phyloP scores from a whole-genome alignment of 2,329 filamentous ascomycete species.

The Apiospora pterosperma region DNA sequence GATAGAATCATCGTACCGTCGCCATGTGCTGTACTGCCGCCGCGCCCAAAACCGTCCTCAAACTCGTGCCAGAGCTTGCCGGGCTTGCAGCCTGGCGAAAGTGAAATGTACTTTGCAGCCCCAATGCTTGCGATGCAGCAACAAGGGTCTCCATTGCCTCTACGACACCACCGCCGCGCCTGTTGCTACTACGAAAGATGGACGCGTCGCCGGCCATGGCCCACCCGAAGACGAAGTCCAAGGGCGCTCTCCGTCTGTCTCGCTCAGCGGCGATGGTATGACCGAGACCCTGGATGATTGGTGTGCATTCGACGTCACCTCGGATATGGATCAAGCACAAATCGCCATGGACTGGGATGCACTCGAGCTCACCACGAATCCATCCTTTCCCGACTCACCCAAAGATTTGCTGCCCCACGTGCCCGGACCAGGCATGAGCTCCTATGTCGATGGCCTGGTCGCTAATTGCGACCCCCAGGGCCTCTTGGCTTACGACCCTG shows the following conservation, averaged over 20 bases:
- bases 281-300: background rate
- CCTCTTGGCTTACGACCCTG: no score
- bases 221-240: background rate
- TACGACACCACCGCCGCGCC: constrained; percentile 12
- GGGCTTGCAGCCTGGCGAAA: constrained; percentile 18
- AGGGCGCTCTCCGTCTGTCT: background rate
- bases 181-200: background rate
- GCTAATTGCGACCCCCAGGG: background rate
- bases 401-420: background rate
- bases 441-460: background rate
- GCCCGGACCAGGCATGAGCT: background rate
- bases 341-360: background rate
- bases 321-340: background rate
- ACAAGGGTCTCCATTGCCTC: constrained; percentile 16
- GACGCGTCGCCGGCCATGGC: background rate
- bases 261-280: background rate
- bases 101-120: constrained; percentile 19
- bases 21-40: constrained; percentile 19
- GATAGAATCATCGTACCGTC: constrained; percentile 4
- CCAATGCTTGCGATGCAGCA: constrained; percentile 16
- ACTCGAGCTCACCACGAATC: background rate
- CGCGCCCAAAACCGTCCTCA: constrained; percentile 12
- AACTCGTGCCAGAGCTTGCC: constrained; percentile 16
- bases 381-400: background rate
- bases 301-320: background rate